Evolutionary conservation across 2,329 filamentous ascomycete species (phyloP).

Genomic region (Colletotrichum tabaci): DNA sequence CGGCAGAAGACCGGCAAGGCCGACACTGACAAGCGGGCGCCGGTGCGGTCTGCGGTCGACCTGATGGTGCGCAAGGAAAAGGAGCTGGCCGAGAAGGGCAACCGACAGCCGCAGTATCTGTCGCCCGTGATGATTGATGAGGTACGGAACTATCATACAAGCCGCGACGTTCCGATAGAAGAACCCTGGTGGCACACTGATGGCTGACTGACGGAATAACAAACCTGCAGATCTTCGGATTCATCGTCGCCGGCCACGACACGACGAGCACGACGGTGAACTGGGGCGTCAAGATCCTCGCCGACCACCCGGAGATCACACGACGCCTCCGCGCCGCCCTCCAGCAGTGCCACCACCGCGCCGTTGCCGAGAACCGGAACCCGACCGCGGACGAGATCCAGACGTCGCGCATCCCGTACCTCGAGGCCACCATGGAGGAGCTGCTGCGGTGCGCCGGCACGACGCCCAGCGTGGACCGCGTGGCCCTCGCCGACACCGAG

Average conservation of each 20-base stretch:
- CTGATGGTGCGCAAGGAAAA: constrained; percentile 20
- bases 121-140: constrained; percentile 51
- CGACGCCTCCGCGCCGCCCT: constrained; percentile 45
- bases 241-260: constrained; percentile 47
- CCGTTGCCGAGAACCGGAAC: constrained; percentile 39
- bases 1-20: too few relatives aligned
- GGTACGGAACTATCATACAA: constrained; percentile 38
- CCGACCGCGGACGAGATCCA: constrained; percentile 45
- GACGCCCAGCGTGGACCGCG: constrained; percentile 37
- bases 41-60: constrained; percentile 1
- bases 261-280: constrained; percentile 45
- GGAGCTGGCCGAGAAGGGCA: constrained; percentile 48
- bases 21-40: too few relatives aligned
- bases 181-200: constrained; percentile 6
- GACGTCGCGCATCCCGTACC: constrained; percentile 44
- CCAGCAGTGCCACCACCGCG: constrained; percentile 29
- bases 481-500: too few relatives aligned
- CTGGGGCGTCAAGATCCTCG: constrained; percentile 45
- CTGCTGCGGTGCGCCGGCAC: constrained; percentile 46
- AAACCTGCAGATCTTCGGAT: constrained; percentile 44
- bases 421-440: constrained; percentile 50
- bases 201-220: constrained; percentile 4
- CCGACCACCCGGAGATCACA: constrained; percentile 45
- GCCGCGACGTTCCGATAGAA: neutral
- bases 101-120: constrained; percentile 48